Evolutionary conservation across 345 rosid genomes (phyloP).

Genomic region (Gossypium herbaceum): DNA sequence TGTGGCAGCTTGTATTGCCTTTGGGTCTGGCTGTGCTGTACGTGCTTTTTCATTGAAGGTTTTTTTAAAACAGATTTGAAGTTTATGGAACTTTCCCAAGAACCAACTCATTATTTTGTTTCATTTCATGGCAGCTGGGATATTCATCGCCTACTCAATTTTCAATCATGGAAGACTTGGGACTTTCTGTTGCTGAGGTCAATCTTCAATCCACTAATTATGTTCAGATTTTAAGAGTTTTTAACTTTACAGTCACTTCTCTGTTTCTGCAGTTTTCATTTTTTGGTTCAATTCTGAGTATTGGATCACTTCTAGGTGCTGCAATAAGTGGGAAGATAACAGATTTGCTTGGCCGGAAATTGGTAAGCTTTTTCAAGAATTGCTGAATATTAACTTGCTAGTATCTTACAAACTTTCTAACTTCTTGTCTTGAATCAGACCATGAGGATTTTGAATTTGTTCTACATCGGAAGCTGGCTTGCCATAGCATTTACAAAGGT

Average conservation of each 20-base stretch:
- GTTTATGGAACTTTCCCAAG: background rate
- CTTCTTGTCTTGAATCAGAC: slow-evolving; percentile 27
- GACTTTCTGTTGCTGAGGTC: slow-evolving; percentile 40
- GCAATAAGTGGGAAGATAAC: slow-evolving; percentile 35
- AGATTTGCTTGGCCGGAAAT: slow-evolving; percentile 34
- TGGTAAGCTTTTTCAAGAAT: slow-evolving; percentile 14
- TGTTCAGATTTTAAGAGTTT: background rate
- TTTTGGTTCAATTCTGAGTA: slow-evolving; percentile 23
- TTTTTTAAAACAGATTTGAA: background rate
- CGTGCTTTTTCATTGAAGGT: background rate
- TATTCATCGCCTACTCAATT: slow-evolving; percentile 43
- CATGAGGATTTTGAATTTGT: slow-evolving; percentile 34
- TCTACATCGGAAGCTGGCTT: slow-evolving; percentile 41
- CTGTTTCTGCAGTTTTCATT: slow-evolving; percentile 11
- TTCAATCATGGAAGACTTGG: slow-evolving; percentile 36
- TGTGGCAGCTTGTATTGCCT: background rate
- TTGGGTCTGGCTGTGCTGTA: slow-evolving; percentile 10
- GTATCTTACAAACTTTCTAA: background rate
- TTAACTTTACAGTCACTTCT: too few species aligned
- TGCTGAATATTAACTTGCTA: background rate
- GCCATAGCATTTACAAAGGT: slow-evolving; percentile 39
- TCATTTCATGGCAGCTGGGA: slow-evolving; percentile 29
- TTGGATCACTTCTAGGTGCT: slow-evolving; percentile 40
- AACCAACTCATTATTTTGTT: background rate
- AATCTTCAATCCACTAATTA: background rate